Evolutionary conservation across 495 filamentous ascomycete species (phyloP), one percentile per base, ranked within the genome.

Genomic region (Opeltia flavorubescens): DNA sequence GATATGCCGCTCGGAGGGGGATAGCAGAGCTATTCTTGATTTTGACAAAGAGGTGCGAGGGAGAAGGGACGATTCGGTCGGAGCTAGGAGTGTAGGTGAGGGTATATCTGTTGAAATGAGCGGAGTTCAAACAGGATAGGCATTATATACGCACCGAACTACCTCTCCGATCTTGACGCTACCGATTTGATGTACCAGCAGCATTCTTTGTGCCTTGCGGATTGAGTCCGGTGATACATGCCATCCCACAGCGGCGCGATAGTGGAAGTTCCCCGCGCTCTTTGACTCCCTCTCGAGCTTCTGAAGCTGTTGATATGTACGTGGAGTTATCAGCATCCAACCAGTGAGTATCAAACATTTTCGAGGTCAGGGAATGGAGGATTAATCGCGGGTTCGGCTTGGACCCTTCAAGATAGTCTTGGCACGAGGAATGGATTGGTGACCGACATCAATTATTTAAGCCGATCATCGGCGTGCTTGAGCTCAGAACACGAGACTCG

Each of bases 101-200:
- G 9, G 88, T 95, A 62, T 95, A 98, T 55, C 77, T 80, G 47
- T n/a, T 21, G 34, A 9, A 38, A 9, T 39, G 18, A 41, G 6
- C 24, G 27, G 34, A 42, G 30, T 34, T 28, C 13, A 34, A n/a
- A 25, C 21, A 23, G 23, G 2, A 42, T 25, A 27, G 46, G 38
- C 8, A 8, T 20, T 1, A 18, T 40, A 46, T 25, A 47, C 58
- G 40, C 54, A 80, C 75, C 79, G 80, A 41, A 94, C 76, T 28
- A 96, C 79, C 62, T 96, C 86, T 47, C 91, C 93, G 48, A 96
- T 83, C 54, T 86, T 91, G 53, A 95, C 83, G 63, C 74, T 85
- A 52, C 89, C 89, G 33, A 77, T 68, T 62, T 95, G 89, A 63
- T 94, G 81, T 43, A 93, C 66, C 61, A 98, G 76, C 25, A 95